phyloP scores from a whole-genome alignment of 2,329 filamentous ascomycete species.

The Aspergillus nomiae region DNA sequence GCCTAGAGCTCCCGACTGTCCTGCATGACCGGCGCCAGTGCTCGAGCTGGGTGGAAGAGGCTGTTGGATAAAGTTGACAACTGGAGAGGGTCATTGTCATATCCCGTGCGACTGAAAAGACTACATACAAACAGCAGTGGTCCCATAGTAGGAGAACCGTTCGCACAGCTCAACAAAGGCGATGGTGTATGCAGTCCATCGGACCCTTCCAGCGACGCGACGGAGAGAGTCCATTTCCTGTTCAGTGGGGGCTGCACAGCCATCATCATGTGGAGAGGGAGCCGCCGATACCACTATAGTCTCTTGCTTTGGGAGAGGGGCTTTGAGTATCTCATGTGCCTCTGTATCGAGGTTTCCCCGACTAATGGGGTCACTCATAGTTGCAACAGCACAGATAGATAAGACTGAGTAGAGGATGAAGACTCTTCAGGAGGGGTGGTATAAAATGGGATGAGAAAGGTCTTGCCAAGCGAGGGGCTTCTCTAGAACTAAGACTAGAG shows the following conservation, averaged over 20 bases:
- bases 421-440: not conserved
- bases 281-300: constrained; percentile 3
- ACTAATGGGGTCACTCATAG: constrained; percentile 13
- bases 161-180: constrained; percentile 75
- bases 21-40: constrained; percentile 50
- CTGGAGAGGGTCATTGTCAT: constrained; percentile 30
- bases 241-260: constrained; percentile 30
- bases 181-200: constrained; percentile 68
- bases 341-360: not conserved
- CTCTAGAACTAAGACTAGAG: not conserved
- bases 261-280: constrained; percentile 1
- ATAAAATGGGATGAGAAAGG: not conserved
- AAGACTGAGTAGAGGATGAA: not conserved
- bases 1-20: constrained; percentile 55
- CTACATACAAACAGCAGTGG: constrained; percentile 62
- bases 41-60: constrained; percentile 56
- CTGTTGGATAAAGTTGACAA: constrained; percentile 65
- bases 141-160: constrained; percentile 77
- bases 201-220: constrained; percentile 50
- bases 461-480: not conserved
- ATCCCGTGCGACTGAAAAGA: constrained; percentile 15
- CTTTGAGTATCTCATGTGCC: constrained; percentile 8
- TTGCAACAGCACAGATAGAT: not conserved
- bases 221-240: constrained; percentile 39
- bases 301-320: constrained; percentile 8